Percentiles rank a stretch among this genome's conserved stretches.
phyloP scores from a whole-genome alignment of 192 early-diverging fungal species.

The Chytriomyces sp. region DNA sequence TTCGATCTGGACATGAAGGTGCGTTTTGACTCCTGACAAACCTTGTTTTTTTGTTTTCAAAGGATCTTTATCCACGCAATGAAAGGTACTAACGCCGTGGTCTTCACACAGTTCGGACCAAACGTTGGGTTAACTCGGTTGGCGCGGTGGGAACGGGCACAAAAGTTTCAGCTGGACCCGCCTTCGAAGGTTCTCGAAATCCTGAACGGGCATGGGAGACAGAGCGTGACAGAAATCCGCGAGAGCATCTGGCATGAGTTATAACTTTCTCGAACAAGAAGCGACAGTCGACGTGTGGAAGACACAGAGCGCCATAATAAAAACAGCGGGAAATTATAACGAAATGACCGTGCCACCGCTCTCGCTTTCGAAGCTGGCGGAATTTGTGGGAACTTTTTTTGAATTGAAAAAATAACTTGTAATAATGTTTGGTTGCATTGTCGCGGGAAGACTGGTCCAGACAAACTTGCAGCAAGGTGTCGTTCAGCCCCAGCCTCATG shows the following conservation, averaged over 20 bases:
- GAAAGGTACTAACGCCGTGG: no score
- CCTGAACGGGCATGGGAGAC: conserved; percentile 9
- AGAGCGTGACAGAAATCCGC: conserved; percentile 22
- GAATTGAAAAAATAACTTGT: not conserved
- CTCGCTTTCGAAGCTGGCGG: no score
- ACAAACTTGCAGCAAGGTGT: conserved; percentile 85
- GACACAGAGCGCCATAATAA: not conserved
- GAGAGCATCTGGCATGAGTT: conserved; percentile 41
- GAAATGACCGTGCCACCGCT: not conserved
- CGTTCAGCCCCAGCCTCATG: not conserved
- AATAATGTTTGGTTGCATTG: conserved; percentile 90
- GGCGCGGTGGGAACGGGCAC: conserved; percentile 62
- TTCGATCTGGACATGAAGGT: conserved; percentile 50
- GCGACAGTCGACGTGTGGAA: no score
- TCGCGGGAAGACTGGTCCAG: conserved; percentile 87
- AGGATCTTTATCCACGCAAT: not conserved
- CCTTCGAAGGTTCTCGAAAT: conserved; percentile 40
- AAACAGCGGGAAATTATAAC: not conserved
- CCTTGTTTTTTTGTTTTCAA: not conserved
- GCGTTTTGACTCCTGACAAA: not conserved
- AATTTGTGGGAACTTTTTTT: no score
- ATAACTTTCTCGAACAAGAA: not conserved
- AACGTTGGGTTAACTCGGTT: conserved; percentile 60
- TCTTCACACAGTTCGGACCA: conserved; percentile 48
- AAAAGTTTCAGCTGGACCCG: conserved; percentile 53